Evolutionary conservation across 2,329 filamentous ascomycete genomes (phyloP).

Genomic region (Aureobasidium subglaciale): DNA sequence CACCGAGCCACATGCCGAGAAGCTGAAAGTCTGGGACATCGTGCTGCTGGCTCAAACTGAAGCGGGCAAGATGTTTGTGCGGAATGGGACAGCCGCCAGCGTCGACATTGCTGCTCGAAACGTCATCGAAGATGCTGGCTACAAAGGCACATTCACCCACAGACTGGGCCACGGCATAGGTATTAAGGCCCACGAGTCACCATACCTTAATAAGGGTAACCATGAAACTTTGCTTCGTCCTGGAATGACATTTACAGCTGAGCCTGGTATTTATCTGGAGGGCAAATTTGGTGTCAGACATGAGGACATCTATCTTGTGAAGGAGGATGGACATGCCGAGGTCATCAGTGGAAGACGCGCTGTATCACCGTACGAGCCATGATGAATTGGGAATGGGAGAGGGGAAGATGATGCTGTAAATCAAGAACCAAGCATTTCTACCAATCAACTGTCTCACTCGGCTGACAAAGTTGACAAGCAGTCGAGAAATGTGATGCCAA

Average conservation of each 20-base stretch:
- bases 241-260: conserved; percentile 58
- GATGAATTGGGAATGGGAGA: no score
- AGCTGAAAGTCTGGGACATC: conserved; percentile 52
- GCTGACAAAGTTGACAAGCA: no score
- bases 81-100: conserved; percentile 49
- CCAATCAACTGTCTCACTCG: no score
- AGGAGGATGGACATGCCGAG: conserved; percentile 46
- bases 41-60: conserved; percentile 57
- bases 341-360: conserved; percentile 50
- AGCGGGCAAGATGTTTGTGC: conserved; percentile 44
- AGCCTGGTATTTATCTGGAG: conserved; percentile 57
- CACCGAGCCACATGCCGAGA: conserved; percentile 34
- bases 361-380: conserved; percentile 47
- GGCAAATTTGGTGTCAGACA: conserved; percentile 55
- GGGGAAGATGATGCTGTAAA: no score
- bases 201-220: conserved; percentile 59
- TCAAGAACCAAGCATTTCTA: no score
- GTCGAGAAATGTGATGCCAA: no score
- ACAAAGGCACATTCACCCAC: conserved; percentile 54
- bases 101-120: conserved; percentile 55
- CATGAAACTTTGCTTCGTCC: conserved; percentile 38
- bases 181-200: conserved; percentile 60
- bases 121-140: conserved; percentile 52
- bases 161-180: conserved; percentile 58
- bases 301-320: conserved; percentile 56